Evolutionary conservation across 306 rosid species (phyloP).

Genomic region (Crotalaria pallida): DNA sequence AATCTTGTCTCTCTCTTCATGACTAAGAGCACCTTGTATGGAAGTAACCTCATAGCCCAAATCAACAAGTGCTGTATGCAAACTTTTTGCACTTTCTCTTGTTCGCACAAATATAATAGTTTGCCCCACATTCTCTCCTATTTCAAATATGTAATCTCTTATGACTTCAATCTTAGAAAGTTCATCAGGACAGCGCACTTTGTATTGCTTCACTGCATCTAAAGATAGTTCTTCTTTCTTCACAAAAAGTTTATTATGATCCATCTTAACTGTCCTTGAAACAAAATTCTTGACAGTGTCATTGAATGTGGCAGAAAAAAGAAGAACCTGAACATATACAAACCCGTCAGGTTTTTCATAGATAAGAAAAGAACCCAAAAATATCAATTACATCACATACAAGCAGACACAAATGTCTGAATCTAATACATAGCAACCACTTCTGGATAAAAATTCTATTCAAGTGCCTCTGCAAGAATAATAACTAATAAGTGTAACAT

Average conservation of each 20-base stretch:
- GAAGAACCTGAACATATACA: slow-evolving; percentile 55
- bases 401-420: background rate
- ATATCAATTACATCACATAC: background rate
- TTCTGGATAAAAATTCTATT: background rate
- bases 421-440: background rate
- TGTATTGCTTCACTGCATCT: slow-evolving; percentile 79
- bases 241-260: slow-evolving; percentile 73
- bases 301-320: slow-evolving; percentile 91
- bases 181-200: slow-evolving; percentile 68
- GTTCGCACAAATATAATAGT: slow-evolving; percentile 74
- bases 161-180: slow-evolving; percentile 52
- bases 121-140: slow-evolving; percentile 88
- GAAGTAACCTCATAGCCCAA: slow-evolving; percentile 57
- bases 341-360: background rate
- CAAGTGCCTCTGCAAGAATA: background rate
- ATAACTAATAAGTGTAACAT: background rate
- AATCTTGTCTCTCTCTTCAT: slow-evolving; percentile 58
- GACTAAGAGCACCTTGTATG: slow-evolving; percentile 56
- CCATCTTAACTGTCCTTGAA: slow-evolving; percentile 49
- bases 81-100: slow-evolving; percentile 47
- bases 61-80: slow-evolving; percentile 46
- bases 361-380: background rate
- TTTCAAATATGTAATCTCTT: slow-evolving; percentile 61
- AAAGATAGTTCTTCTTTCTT: slow-evolving; percentile 82
- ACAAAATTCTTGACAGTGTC: slow-evolving; percentile 72